A percentile compares a stretch with the other conserved stretches of the same genome.
Evolutionary conservation across 495 filamentous ascomycete genomes (phyloP).

Genomic region (Parathielavia appendiculata): DNA sequence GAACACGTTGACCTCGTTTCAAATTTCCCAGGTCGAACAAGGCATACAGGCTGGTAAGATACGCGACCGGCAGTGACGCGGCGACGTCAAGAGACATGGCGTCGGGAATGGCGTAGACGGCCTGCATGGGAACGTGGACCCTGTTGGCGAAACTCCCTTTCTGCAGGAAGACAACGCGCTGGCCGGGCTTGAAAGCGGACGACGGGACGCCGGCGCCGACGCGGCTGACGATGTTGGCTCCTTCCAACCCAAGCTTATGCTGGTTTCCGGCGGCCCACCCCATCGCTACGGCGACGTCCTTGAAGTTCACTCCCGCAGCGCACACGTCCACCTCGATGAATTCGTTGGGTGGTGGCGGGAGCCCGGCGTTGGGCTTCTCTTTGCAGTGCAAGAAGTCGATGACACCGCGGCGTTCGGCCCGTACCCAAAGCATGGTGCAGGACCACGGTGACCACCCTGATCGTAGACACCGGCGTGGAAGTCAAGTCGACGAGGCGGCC

Average conservation of each 20-base stretch:
- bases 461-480: too few species aligned
- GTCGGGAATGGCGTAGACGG: too few species aligned
- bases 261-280: neutral
- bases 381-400: neutral
- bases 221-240: neutral
- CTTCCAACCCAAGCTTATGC: neutral
- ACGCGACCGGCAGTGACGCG: too few species aligned
- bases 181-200: neutral
- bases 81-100: too few species aligned
- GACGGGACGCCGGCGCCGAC: neutral
- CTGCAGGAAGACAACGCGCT: neutral
- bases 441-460: too few species aligned
- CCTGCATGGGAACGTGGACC: too few species aligned
- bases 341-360: too few species aligned
- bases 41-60: too few species aligned
- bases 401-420: too few species aligned
- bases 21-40: constrained; percentile 6
- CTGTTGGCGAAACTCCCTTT: neutral
- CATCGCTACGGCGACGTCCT: neutral
- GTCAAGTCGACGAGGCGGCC: too few species aligned
- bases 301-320: neutral
- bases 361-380: neutral
- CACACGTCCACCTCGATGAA: neutral
- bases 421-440: too few species aligned
- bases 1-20: constrained; percentile 32